Evolutionary conservation across 371 early-diverging fungal species (phyloP), one percentile per base, ranked within the genome.

Genomic region (Sporodiniella umbellata): DNA sequence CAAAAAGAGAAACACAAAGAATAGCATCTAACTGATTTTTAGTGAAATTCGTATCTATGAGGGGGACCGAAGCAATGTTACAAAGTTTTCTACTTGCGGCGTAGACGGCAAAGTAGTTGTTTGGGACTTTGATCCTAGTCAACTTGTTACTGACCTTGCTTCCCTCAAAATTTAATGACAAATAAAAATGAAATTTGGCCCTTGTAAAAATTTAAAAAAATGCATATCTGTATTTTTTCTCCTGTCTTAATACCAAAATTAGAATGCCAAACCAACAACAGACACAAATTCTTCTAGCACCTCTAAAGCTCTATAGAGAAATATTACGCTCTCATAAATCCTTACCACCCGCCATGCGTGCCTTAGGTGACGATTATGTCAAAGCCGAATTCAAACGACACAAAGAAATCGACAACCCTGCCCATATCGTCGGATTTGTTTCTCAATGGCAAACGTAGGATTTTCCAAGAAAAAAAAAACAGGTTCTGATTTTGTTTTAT

Each of bases 41-140:
- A 84, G 81, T 45, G 77, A 75, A 56, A 70, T 87, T 31, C 85
- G 87, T 44, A 54, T 80, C 8, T 85, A 80, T 62, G 63, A 68
- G 30, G 82, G 84, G 18, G 47, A 72, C 0, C 78, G 79, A n/a
- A 78, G 70, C 14, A 64, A 79, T 50, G 80, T 90, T 23, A 70
- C 81, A 19, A 74, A 87, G 50, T 86, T 91, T 56, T 87, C 90
- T 5, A 88, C 96, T 33, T 83, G 84, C 42, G 92, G 92, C 44
- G 82, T 95, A 10, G 98, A 97, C 66, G 98, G 98, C 23, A 92
- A 86, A 64, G 78, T 97, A 22, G 89, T 89, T 31, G 79, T 92
- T 63, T 97, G 98, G 98, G 65, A 77, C 22, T 73, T 77, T 48
- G 77, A 77, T 52, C 73, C 77, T 44, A 72, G 63, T 31, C 66